phyloP scores from a whole-genome alignment of 257 asterid genomes.

The Solanum okadae region DNA sequence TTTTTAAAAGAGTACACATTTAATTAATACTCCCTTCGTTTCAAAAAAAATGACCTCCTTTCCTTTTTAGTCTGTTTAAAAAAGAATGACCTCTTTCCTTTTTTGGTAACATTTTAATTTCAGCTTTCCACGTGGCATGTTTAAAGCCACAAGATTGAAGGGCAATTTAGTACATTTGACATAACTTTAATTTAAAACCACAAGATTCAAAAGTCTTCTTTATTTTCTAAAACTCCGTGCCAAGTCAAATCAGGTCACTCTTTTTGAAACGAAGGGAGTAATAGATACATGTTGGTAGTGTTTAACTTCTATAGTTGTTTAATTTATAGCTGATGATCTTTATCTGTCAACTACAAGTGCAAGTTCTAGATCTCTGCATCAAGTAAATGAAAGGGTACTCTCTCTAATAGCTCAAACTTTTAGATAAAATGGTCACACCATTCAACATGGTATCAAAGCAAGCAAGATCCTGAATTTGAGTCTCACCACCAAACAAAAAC shows the following conservation, averaged over 20 bases:
- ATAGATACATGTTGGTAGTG: background rate
- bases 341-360: background rate
- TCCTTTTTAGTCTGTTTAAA: too few relatives aligned
- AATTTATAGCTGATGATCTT: background rate
- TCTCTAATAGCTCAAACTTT: background rate
- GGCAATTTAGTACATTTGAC: too few relatives aligned
- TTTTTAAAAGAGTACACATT: background rate
- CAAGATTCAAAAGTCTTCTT: too few relatives aligned
- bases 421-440: background rate
- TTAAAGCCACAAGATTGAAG: too few relatives aligned
- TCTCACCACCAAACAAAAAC: background rate
- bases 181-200: too few relatives aligned
- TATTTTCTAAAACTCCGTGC: too few relatives aligned
- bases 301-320: background rate
- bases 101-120: too few relatives aligned
- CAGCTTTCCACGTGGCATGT: too few relatives aligned
- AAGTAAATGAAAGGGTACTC: background rate
- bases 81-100: too few relatives aligned
- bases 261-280: too few relatives aligned
- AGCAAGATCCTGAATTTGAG: background rate
- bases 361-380: background rate
- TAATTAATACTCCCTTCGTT: background rate
- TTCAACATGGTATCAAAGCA: background rate
- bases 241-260: too few relatives aligned
- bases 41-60: too few relatives aligned